These are phyloP conservation scores for Aspergillus ostianus DNA, from an alignment of 495 filamentous ascomycete species.

Conservation along the genomic window DNA sequence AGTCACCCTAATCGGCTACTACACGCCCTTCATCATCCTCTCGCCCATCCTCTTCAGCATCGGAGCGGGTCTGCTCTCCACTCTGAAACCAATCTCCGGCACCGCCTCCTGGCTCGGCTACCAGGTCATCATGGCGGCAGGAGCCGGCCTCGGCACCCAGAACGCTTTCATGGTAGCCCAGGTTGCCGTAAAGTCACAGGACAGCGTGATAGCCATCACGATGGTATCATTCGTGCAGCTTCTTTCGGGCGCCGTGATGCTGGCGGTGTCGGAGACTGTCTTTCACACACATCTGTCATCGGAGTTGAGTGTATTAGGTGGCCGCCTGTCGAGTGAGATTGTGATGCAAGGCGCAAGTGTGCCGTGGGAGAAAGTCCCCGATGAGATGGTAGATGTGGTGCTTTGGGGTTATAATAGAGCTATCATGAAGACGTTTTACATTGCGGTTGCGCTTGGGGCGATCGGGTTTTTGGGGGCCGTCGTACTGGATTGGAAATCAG, in stretches of 20 bases:
- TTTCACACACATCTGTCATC: background rate
- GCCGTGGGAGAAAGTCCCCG: background rate
- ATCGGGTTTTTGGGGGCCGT: background rate
- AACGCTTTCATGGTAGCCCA: background rate
- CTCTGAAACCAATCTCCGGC: slow-evolving; percentile 20
- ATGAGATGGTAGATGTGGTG: background rate
- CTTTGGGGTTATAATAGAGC: background rate
- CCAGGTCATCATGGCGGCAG: slow-evolving; percentile 17
- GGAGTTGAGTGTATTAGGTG: background rate
- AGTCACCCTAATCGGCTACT: slow-evolving; percentile 29
- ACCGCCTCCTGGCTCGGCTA: slow-evolving; percentile 33
- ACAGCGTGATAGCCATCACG: background rate
- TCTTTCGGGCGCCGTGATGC: background rate
- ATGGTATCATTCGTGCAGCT: background rate
- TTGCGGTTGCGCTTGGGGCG: background rate
- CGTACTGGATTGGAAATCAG: background rate
- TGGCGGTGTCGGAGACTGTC: background rate
- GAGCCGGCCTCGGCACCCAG: background rate
- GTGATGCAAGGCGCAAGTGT: background rate
- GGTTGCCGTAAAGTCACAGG: background rate
- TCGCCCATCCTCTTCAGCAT: slow-evolving; percentile 27
- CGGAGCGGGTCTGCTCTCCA: slow-evolving; percentile 35
- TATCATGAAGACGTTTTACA: background rate
- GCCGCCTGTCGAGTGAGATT: background rate
- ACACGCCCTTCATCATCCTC: slow-evolving; percentile 36